Evolutionary conservation across 257 asterid species (phyloP), one percentile per base, ranked within the genome.

Genomic region (Linaria vulgaris): DNA sequence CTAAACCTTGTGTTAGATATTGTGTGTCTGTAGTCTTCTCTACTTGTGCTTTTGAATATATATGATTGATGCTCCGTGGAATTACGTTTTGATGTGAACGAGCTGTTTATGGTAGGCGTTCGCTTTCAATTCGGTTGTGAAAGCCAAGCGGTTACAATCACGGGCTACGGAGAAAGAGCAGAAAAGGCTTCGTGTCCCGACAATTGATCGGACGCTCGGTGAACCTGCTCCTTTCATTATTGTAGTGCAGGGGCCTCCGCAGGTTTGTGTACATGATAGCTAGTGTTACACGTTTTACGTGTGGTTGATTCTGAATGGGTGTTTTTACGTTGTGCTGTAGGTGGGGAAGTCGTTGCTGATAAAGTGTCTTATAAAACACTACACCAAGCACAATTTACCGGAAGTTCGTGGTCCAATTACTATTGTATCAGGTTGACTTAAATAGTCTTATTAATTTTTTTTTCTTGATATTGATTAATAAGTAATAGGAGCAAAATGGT

Each of bases 371-470:
- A 73, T 94, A 51, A 87, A 94, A 74, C 97, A 90, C 72, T 94
- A 89, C 70, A 94, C 95, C 3, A 94, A 87, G 78, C 99, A 94
- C 17, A 90, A 87, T 69, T 78, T 94, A 52, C 88, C 97, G n/a
- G 97, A 94, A 67, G 99, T 94, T 68, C 83, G 82, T 13, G 99
- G 97, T 24, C 99, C 99, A 14, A 76, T 94, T 60, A 94, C 99
- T 22, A 84, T 94, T 23, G 87, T 94, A 65, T 94, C 99, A 83
- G 96, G 99, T 92, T 79, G 72, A 74, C 41, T 48, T 27, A 34
- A 16, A 3, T 22, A 48, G 56, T 67, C 50, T 17, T 44, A n/a
- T 57, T n/a, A n/a, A n/a, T n/a, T n/a, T 68, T 63, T 31, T 56
- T 16, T 58, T 21, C 39, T 21, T 37, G 9, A 16, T 38, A 37